Percentiles rank a stretch among this genome's conserved stretches.
Evolutionary conservation across 2,329 filamentous ascomycete genomes (phyloP).

Genomic region (Sporothrix pseudoabietina): DNA sequence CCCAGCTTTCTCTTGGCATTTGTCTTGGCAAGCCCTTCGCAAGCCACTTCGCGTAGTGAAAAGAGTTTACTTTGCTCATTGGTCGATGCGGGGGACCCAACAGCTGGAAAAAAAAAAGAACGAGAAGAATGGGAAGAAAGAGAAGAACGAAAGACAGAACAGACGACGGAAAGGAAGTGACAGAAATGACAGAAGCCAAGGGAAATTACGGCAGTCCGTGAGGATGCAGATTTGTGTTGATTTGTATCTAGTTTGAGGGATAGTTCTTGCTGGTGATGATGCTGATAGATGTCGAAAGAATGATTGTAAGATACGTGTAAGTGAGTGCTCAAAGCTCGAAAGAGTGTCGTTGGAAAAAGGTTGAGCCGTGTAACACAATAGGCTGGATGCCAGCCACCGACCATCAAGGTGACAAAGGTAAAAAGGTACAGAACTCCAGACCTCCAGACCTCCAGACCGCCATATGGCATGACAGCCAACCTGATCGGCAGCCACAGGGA

Average conservation of each 20-base stretch:
- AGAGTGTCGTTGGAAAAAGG: neutral
- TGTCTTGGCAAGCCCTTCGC: conserved; percentile 16
- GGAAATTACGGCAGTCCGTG: neutral
- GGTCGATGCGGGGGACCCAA: neutral
- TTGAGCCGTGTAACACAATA: neutral
- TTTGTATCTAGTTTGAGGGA: neutral
- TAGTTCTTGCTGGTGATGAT: neutral
- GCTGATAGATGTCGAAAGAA: neutral
- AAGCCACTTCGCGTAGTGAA: neutral
- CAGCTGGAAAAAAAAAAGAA: too few species aligned
- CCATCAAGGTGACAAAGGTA: neutral
- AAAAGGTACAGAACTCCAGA: neutral
- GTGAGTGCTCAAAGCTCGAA: too few species aligned
- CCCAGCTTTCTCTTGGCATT: neutral
- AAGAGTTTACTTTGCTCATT: neutral
- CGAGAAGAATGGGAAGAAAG: neutral
- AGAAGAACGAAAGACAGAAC: neutral
- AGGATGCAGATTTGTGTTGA: neutral
- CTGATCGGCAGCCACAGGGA: neutral
- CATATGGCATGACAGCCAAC: neutral
- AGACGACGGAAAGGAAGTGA: neutral
- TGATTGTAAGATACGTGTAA: neutral
- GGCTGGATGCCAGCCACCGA: neutral
- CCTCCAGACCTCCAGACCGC: neutral
- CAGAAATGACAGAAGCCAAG: neutral